phyloP scores from a whole-genome alignment of 495 filamentous ascomycete species.

The Halenospora varia region DNA sequence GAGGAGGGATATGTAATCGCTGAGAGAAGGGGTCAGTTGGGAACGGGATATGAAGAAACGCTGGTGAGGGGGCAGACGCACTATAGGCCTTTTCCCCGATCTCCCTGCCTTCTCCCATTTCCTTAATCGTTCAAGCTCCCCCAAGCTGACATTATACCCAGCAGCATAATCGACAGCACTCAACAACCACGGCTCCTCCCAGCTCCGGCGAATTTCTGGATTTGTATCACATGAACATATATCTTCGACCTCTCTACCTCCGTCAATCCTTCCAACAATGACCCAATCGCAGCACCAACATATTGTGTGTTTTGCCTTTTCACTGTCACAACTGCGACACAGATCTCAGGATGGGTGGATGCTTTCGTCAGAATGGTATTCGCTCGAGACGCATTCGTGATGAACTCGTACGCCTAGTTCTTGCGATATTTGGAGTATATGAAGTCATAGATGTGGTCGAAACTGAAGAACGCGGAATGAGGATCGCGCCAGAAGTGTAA shows the following conservation, averaged over 20 bases:
- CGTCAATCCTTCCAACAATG: slow-evolving; percentile 34
- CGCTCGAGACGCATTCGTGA: slow-evolving; percentile 16
- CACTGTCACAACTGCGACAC: slow-evolving; percentile 34
- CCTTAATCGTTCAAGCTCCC: slow-evolving; percentile 17
- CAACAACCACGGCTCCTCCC: slow-evolving; percentile 5
- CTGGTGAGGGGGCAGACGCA: slow-evolving; percentile 10
- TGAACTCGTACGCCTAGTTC: slow-evolving; percentile 27
- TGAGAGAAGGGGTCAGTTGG: background rate
- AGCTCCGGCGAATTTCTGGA: slow-evolving; percentile 6
- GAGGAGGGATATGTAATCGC: slow-evolving; percentile 42
- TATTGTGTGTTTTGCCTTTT: slow-evolving; percentile 31
- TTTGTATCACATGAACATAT: slow-evolving; percentile 28
- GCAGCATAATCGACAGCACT: slow-evolving; percentile 18
- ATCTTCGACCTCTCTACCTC: slow-evolving; percentile 29
- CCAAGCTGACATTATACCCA: slow-evolving; percentile 21
- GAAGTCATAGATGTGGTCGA: slow-evolving; percentile 32
- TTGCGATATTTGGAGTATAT: slow-evolving; percentile 34
- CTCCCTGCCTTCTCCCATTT: slow-evolving; percentile 24
- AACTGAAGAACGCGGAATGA: slow-evolving; percentile 36
- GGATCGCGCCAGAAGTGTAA: slow-evolving; percentile 37
- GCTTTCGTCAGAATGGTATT: slow-evolving; percentile 25
- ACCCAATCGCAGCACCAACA: slow-evolving; percentile 31
- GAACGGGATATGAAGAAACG: background rate
- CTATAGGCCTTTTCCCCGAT: slow-evolving; percentile 30
- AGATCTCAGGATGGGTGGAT: slow-evolving; percentile 26